These are phyloP conservation scores for Ceratocystis destructans DNA, from an alignment of 2,329 filamentous ascomycete genomes.

Conservation along the genomic window DNA sequence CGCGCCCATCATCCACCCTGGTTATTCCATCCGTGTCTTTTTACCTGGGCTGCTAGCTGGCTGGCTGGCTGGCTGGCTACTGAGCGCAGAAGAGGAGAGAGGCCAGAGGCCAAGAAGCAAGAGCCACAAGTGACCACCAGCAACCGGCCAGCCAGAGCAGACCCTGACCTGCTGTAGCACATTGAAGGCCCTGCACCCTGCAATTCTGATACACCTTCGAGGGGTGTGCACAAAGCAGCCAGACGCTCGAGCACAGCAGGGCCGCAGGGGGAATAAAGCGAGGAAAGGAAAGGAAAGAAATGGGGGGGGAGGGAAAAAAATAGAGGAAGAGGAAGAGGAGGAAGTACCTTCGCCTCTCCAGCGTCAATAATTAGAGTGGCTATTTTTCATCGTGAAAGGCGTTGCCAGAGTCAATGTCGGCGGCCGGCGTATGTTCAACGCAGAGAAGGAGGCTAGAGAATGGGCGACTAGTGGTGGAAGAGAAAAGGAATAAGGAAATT, in stretches of 20 bases:
- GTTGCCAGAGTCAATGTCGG: not conserved
- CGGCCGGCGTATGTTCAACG: not conserved
- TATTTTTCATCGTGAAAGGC: not conserved
- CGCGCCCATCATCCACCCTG: too few relatives aligned
- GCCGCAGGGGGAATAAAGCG: not conserved
- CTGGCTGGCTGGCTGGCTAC: too few relatives aligned
- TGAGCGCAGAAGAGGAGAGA: too few relatives aligned
- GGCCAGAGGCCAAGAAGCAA: not conserved
- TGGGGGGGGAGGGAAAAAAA: not conserved
- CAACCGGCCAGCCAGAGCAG: not conserved
- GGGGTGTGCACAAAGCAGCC: slow-evolving; percentile 4
- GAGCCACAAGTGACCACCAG: not conserved
- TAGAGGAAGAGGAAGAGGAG: not conserved
- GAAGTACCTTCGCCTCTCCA: not conserved
- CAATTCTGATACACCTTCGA: not conserved
- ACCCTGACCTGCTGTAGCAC: not conserved
- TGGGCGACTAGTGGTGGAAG: not conserved
- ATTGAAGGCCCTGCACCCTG: not conserved
- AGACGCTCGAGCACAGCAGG: slow-evolving; percentile 1
- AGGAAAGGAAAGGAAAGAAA: not conserved
- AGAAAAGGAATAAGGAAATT: not conserved
- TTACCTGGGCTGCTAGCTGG: too few relatives aligned
- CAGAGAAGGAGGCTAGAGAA: not conserved
- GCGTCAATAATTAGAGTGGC: not conserved
- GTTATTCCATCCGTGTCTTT: too few relatives aligned